Evolutionary conservation across 1,284 basidiomycete species (phyloP), one percentile per base, ranked within the genome.

Genomic region (Melampsora larici-populina): DNA sequence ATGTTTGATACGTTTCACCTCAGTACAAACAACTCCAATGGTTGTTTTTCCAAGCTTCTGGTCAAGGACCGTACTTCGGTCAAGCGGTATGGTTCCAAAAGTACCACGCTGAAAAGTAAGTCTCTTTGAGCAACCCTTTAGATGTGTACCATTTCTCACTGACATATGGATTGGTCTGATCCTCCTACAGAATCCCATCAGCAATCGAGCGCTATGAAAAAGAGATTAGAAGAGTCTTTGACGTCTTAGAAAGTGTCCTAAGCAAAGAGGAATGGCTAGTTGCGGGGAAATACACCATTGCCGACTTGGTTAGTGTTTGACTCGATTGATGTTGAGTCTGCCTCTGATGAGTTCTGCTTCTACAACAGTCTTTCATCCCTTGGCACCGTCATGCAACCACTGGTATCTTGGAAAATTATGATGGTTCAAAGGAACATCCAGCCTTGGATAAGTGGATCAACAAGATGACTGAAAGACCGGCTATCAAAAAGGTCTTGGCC

Each of bases 1-100:
- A 36, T 11, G 31, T 64, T 7, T n/a, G 26, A 13, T 36, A 29
- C 8, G 24, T 21, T 21, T 31, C 33, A 11, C 24, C 33, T 31
- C 29, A 67, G 65, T 67, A 67, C 43, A 5, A 46, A n/a, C 36
- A 43, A 43, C 65, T 67, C 33, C 65, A 67, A 67, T 67, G 65
- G 65, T 36, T 67, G 15, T 67, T 67, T 48, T 67, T 67, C 65
- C 65, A 67, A 67, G 65, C 65, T 48, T 67, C 65, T 9, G 65
- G 65, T 26, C 65, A 67, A 67, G 65, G 65, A 15, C 65, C 65
- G 24, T 67, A 67, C 43, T 67, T 67, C 26, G 65, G 65, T 21
- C 65, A 67, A 67, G 65, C 43, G 33, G 24, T 18, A 9, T 67
- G 65, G 65, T 67, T 67, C 43, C 21, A 24, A 31, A 67, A 43